A percentile compares a stretch with the other conserved stretches of the same genome.
Evolutionary conservation across 2,329 filamentous ascomycete species (phyloP).

Genomic region (Akanthomyces muscarius): DNA sequence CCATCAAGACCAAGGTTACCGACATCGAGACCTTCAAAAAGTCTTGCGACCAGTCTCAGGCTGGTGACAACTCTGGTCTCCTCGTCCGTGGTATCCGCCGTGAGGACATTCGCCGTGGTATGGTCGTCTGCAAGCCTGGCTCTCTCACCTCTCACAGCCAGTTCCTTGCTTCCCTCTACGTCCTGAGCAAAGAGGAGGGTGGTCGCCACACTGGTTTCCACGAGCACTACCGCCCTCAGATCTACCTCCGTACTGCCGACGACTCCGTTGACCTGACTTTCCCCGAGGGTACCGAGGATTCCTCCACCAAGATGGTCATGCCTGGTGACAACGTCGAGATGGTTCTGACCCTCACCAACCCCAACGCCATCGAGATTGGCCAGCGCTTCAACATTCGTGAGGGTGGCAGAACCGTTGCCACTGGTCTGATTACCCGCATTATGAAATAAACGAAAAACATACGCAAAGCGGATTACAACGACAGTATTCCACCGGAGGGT

Average conservation of each 20-base stretch:
- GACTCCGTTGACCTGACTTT: conserved; percentile 75
- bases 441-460: conserved; percentile 43
- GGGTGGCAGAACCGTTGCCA: conserved; percentile 85
- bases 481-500: background rate
- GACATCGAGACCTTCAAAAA: conserved; percentile 99
- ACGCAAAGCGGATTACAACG: background rate
- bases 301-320: conserved; percentile 79
- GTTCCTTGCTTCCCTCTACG: conserved; percentile 95
- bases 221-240: conserved; percentile 94
- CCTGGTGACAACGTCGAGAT: conserved; percentile 99
- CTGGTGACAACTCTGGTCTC: conserved; percentile 97
- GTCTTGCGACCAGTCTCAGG: conserved; percentile 92
- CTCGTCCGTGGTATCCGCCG: conserved; percentile 93
- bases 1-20: conserved; percentile 98
- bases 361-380: conserved; percentile 82
- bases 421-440: conserved; percentile 76
- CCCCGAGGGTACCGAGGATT: conserved; percentile 77
- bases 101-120: conserved; percentile 90
- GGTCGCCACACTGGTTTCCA: conserved; percentile 94
- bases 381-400: conserved; percentile 98
- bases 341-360: conserved; percentile 79
- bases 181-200: conserved; percentile 95
- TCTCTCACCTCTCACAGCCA: conserved; percentile 81
- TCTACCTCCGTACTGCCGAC: conserved; percentile 91
- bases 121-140: conserved; percentile 86